Evolutionary conservation across 2,329 filamentous ascomycete species (phyloP).

Genomic region (Thermoascus crustaceus): DNA sequence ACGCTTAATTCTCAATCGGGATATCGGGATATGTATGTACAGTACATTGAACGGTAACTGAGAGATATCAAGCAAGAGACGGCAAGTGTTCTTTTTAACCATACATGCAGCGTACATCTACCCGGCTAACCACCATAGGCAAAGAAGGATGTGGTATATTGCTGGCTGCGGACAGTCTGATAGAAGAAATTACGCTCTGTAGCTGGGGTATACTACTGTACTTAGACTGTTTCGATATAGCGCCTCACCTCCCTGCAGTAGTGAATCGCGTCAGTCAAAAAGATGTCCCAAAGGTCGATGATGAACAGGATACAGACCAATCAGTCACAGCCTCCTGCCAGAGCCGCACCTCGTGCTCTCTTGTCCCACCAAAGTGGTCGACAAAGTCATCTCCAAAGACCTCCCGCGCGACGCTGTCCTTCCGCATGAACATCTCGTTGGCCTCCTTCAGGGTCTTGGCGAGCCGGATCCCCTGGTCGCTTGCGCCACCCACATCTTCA

Average conservation of each 20-base stretch:
- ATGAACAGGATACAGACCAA: slow-evolving; percentile 56
- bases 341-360: slow-evolving; percentile 79
- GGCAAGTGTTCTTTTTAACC: too few relatives aligned
- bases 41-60: too few relatives aligned
- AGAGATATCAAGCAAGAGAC: too few relatives aligned
- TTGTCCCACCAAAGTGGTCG: slow-evolving; percentile 85
- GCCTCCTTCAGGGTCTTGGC: slow-evolving; percentile 83
- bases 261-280: slow-evolving; percentile 13
- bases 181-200: too few relatives aligned
- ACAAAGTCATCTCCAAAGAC: slow-evolving; percentile 94
- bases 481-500: slow-evolving; percentile 65
- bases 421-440: slow-evolving; percentile 64
- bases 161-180: too few relatives aligned
- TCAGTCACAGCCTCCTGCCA: slow-evolving; percentile 98
- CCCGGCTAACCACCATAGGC: too few relatives aligned
- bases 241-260: slow-evolving; percentile 60
- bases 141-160: too few relatives aligned
- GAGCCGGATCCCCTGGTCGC: slow-evolving; percentile 66
- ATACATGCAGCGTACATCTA: too few relatives aligned
- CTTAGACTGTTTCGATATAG: slow-evolving; percentile 67
- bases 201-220: too few relatives aligned
- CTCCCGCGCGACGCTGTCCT: slow-evolving; percentile 81
- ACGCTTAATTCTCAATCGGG: too few relatives aligned
- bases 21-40: too few relatives aligned
- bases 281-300: not conserved